Evolutionary conservation across 352 stramenopile species (phyloP).

Genomic region (Elongisporangium prolatum): DNA sequence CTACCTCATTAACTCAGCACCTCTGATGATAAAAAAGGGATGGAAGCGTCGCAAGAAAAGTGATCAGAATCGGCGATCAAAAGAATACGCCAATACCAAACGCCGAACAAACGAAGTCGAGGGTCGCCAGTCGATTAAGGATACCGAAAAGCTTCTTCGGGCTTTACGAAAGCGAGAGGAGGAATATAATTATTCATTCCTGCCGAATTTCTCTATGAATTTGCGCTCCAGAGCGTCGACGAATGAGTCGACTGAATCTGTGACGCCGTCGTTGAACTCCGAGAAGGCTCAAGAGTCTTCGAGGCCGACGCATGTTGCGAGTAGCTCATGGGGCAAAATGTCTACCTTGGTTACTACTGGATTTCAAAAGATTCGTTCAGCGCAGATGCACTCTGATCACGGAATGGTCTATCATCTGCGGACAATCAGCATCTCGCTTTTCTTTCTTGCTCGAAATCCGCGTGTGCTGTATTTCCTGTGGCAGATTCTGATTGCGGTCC

Average conservation of each 20-base stretch:
- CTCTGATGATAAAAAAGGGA: constrained; percentile 61
- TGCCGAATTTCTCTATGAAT: constrained; percentile 20
- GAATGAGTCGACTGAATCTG: neutral
- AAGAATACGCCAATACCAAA: constrained; percentile 32
- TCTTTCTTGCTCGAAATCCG: constrained; percentile 45
- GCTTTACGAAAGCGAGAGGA: constrained; percentile 53
- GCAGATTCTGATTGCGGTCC: constrained; percentile 53
- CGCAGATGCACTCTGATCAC: neutral
- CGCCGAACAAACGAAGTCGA: constrained; percentile 19
- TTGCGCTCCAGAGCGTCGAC: neutral
- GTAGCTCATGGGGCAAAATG: neutral
- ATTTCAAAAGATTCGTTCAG: neutral
- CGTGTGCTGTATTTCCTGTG: constrained; percentile 52
- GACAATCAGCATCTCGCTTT: constrained; percentile 37
- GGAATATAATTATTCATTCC: constrained; percentile 59
- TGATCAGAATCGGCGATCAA: constrained; percentile 33
- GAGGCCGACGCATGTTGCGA: neutral
- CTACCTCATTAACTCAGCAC: constrained; percentile 63
- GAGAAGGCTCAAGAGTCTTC: neutral
- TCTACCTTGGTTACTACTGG: neutral
- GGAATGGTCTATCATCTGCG: constrained; percentile 9
- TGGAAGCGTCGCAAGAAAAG: constrained; percentile 52
- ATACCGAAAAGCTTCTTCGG: constrained; percentile 56
- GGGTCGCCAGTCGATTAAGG: constrained; percentile 51
- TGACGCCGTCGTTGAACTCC: neutral